Conservation (phyloP, 2,329 filamentous ascomycete genomes). For the Paecilomyces dactylethromorphus region DNA sequence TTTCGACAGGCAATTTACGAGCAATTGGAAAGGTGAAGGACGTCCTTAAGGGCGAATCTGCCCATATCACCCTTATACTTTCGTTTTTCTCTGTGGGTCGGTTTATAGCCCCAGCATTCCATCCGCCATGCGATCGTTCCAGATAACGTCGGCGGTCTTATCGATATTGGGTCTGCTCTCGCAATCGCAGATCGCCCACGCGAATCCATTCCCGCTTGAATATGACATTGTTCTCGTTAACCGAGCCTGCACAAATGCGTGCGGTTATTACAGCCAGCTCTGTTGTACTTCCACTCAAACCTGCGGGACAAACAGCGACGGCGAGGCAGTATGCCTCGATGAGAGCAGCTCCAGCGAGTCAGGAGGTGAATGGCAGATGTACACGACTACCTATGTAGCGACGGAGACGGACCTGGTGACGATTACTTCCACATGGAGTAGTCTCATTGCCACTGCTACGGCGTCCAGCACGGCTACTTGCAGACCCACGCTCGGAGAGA, state of each 20-base stretch:
- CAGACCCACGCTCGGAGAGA: conserved; percentile 39
- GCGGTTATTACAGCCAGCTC: conserved; percentile 46
- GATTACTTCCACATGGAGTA: conserved; percentile 49
- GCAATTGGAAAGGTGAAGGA: background rate
- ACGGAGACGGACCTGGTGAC: conserved; percentile 50
- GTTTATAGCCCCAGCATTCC: conserved; percentile 3
- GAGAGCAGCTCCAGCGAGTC: conserved; percentile 12
- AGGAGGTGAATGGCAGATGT: conserved; percentile 48
- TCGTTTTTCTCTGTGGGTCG: background rate
- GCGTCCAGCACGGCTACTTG: conserved; percentile 32
- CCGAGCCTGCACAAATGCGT: conserved; percentile 41
- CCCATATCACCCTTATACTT: background rate
- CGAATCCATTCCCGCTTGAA: conserved; percentile 23
- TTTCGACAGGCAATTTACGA: background rate
- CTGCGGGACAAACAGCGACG: conserved; percentile 45
- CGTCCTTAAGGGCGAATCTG: background rate
- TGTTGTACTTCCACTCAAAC: conserved; percentile 42
- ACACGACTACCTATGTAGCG: conserved; percentile 49
- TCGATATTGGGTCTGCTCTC: conserved; percentile 21
- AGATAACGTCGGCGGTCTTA: conserved; percentile 16
- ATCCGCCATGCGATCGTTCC: conserved; percentile 23
- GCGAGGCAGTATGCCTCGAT: conserved; percentile 43
- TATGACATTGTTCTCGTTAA: conserved; percentile 18
- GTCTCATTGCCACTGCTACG: conserved; percentile 19
- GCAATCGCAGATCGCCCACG: conserved; percentile 15